phyloP scores from a whole-genome alignment of 1,284 basidiomycete species.

The Anthracocystis walkeri region DNA sequence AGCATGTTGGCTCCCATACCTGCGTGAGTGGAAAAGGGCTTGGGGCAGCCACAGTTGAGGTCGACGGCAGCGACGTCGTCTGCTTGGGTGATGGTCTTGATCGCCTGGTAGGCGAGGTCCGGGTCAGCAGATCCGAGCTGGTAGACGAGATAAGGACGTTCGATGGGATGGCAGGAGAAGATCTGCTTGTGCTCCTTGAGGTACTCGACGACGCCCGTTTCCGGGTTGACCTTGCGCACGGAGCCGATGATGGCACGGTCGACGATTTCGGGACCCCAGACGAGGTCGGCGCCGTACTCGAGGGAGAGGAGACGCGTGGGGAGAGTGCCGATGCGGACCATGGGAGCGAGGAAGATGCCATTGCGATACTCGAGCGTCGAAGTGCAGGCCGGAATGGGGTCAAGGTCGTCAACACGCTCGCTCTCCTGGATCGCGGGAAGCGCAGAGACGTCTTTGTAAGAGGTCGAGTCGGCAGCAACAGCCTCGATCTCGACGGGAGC shows the following conservation, averaged over 20 bases:
- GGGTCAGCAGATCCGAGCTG: conserved; percentile 93
- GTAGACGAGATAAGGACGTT: conserved; percentile 72
- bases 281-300: conserved; percentile 91
- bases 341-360: conserved; percentile 67
- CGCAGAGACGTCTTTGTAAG: conserved; percentile 17
- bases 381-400: conserved; percentile 40
- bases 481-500: conserved; percentile 29
- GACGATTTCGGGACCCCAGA: conserved; percentile 97
- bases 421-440: conserved; percentile 8
- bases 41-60: conserved; percentile 88
- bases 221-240: conserved; percentile 84
- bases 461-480: conserved; percentile 44
- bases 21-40: conserved; percentile 91
- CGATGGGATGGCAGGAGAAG: conserved; percentile 92
- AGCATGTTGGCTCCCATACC: conserved; percentile 98
- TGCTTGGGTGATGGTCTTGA: conserved; percentile 80
- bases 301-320: conserved; percentile 86
- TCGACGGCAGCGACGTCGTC: conserved; percentile 91
- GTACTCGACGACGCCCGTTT: conserved; percentile 90
- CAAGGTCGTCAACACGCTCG: conserved; percentile 35
- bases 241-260: conserved; percentile 94
- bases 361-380: conserved; percentile 37
- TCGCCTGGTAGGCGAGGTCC: conserved; percentile 89
- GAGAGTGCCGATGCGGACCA: conserved; percentile 71
- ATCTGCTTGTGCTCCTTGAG: conserved; percentile 79